These are phyloP conservation scores for Pyrus pyrifolia DNA, from an alignment of 306 rosid species.

Conservation along the genomic window DNA sequence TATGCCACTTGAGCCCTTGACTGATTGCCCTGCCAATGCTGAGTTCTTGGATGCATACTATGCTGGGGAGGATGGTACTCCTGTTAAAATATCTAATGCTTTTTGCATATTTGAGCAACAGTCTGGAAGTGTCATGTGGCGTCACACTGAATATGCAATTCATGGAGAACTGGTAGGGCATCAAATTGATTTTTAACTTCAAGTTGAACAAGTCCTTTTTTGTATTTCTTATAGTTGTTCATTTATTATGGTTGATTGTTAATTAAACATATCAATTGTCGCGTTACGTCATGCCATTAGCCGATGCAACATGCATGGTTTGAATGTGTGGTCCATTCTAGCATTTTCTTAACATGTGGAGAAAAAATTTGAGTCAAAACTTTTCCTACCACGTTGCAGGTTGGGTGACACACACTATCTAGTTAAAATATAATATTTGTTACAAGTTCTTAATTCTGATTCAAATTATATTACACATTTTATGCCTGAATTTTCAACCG, in stretches of 20 bases:
- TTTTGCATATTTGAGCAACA: constrained; percentile 55
- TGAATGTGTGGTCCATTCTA: background rate
- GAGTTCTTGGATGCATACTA: constrained; percentile 42
- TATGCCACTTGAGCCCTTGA: constrained; percentile 31
- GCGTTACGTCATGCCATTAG: background rate
- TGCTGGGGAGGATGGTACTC: constrained; percentile 30
- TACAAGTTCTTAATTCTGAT: too few relatives aligned
- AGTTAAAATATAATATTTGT: too few relatives aligned
- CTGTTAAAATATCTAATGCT: constrained; percentile 38
- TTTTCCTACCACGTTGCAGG: too few relatives aligned
- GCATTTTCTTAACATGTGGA: background rate
- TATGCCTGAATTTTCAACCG: too few relatives aligned
- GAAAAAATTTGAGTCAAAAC: background rate
- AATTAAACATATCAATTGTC: background rate
- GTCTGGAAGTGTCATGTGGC: constrained; percentile 59
- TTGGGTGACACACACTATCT: too few relatives aligned
- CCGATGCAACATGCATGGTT: too few relatives aligned
- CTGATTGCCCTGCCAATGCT: constrained; percentile 57
- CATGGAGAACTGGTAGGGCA: constrained; percentile 18
- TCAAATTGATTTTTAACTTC: too few relatives aligned
- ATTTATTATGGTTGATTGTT: background rate
- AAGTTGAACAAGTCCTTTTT: too few relatives aligned
- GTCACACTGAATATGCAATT: constrained; percentile 40
- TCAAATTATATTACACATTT: too few relatives aligned
- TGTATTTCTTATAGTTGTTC: background rate